Conservation (phyloP, 2,329 filamentous ascomycete genomes). For the Claviceps digitariae region DNA sequence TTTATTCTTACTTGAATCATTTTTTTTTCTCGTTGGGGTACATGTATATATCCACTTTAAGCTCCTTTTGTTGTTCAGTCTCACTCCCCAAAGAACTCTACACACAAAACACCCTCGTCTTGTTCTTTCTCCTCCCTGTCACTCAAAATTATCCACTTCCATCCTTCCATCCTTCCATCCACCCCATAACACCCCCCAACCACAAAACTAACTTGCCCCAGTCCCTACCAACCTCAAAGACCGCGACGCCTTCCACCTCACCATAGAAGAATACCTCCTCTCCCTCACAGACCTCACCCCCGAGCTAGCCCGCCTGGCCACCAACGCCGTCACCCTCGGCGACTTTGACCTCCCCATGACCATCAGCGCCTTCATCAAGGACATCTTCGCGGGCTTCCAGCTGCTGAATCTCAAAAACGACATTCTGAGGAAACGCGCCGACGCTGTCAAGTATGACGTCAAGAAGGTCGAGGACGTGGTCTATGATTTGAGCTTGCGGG, state of each 20-base stretch:
- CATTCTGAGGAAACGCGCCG: conserved; percentile 69
- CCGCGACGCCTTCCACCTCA: conserved; percentile 81
- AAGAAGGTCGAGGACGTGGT: conserved; percentile 98
- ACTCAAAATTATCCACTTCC: too few species aligned
- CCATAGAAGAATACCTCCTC: conserved; percentile 92
- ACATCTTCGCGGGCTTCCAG: conserved; percentile 91
- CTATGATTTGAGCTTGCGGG: conserved; percentile 82
- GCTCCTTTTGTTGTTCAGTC: too few species aligned
- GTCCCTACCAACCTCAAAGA: conserved; percentile 89
- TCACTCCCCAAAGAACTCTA: too few species aligned
- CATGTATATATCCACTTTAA: too few species aligned
- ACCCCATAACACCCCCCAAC: not conserved
- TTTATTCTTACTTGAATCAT: not conserved
- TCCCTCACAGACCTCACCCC: conserved; percentile 77
- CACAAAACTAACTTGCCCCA: conserved; percentile 18
- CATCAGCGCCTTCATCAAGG: conserved; percentile 88
- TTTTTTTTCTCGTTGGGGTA: not conserved
- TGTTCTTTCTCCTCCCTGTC: too few species aligned
- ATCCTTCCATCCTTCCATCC: too few species aligned
- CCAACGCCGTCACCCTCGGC: conserved; percentile 81
- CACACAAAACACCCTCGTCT: too few species aligned
- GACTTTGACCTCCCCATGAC: conserved; percentile 76
- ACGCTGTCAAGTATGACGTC: conserved; percentile 92
- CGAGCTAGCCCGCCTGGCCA: conserved; percentile 78
- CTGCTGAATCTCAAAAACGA: conserved; percentile 97